Base-by-base conservation (phyloP, 371 early-diverging fungal genomes). In the Syncephalastrum contaminatum region DNA sequence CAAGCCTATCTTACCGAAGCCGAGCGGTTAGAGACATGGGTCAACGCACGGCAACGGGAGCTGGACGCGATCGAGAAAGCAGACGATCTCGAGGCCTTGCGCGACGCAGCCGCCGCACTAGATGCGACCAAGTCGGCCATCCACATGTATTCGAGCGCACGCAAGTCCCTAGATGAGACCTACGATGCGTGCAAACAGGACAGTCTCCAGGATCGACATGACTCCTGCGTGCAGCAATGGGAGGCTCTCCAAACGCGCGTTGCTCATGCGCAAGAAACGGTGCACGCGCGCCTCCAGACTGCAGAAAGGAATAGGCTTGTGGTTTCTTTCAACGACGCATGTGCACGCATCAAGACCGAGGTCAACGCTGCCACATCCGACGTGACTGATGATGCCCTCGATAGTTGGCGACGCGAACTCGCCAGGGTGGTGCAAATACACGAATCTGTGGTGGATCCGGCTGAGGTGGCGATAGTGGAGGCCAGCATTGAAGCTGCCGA, bases 1-100 rank as follows among this genome's bases (percentile, higher is more conserved):
- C 64, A 63, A n/a, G 56, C 69, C 7, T 77, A 72, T 12, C 39
- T 63, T 21, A 49, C 63, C 1, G 73, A 77, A 47, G 72, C 69
- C 1, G 40, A 44, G 6, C 58, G 42, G n/a, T 61, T 72, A 14
- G 40, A 59, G 12, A 65, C 54, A 30, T 77, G 77, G 77, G 72
- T 74, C 5, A 12, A 40, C 13, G 30, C 53, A 6, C 52, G 41
- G 27, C 19, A 46, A 6, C 51, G 54, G 22, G 18, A 41, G 41
- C 42, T 59, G 15, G 51, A 60, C 4, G 43, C 20, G 8, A 40
- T 48, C 5, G 22, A 19, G 12, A 56, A 56, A 24, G 16, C 44
- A 16, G 10, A 2, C 2, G 22, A 6, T 15, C 14, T 51, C 21
- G 53, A 54, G 3, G 24, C 30, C 3, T 43, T 56, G 5, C 30